Conservation (phyloP, 2,329 filamentous ascomycete genomes). For the Pestalotiopsis sp. region DNA sequence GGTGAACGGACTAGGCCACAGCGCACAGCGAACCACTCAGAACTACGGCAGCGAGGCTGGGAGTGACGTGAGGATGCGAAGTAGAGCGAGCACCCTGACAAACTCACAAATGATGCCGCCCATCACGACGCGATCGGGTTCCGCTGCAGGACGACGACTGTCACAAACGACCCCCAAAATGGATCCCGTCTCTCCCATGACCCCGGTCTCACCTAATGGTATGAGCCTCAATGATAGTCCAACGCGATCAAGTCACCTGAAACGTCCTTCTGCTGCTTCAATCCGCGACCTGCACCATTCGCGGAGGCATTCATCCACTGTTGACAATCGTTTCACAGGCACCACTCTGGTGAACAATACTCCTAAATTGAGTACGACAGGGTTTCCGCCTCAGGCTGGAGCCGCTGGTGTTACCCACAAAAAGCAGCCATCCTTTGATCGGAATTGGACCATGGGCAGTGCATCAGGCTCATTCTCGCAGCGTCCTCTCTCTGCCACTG, state of each 20-base stretch:
- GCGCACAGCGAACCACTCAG: conserved; percentile 51
- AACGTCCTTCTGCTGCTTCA: conserved; percentile 77
- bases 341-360: conserved; percentile 34
- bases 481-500: conserved; percentile 57
- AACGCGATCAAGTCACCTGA: conserved; percentile 51
- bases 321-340: conserved; percentile 60
- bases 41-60: conserved; percentile 62
- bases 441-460: conserved; percentile 68
- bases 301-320: conserved; percentile 81
- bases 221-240: conserved; percentile 44
- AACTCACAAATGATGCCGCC: conserved; percentile 45
- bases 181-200: conserved; percentile 45
- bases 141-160: conserved; percentile 49
- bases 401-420: conserved; percentile 46
- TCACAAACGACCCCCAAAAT: conserved; percentile 58
- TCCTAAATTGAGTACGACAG: conserved; percentile 46
- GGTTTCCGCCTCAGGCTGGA: conserved; percentile 43
- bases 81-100: conserved; percentile 61
- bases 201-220: conserved; percentile 40
- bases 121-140: conserved; percentile 47
- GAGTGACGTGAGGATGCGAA: conserved; percentile 57
- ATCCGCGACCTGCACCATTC: conserved; percentile 82
- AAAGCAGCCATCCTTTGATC: conserved; percentile 71
- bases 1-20: conserved; percentile 57
- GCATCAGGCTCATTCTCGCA: conserved; percentile 36